Evolutionary conservation across 257 asterid species (phyloP).

Genomic region (Solanum virginianum): DNA sequence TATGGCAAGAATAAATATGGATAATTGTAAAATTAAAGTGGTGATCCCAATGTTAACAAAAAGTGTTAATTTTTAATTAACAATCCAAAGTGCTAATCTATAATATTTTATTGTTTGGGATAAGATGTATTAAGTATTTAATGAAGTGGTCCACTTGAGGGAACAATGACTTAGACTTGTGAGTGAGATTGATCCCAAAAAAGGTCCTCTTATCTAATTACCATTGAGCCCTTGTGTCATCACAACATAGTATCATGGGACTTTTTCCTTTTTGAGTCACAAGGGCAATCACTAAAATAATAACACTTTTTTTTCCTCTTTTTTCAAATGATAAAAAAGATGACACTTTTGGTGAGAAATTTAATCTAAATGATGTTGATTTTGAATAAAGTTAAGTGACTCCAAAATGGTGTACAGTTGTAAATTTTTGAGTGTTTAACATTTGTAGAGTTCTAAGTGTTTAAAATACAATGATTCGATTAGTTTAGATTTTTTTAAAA

Average conservation of each 20-base stretch:
- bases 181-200: not conserved
- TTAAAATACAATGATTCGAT: not conserved
- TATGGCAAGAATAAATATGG: not conserved
- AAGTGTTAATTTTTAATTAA: not conserved
- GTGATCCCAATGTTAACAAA: not conserved
- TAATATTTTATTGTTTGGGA: not conserved
- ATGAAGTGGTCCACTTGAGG: not conserved
- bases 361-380: not conserved
- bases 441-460: not conserved
- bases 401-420: not conserved
- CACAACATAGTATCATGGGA: not conserved
- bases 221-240: not conserved
- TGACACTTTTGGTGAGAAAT: not conserved
- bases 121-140: not conserved
- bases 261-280: not conserved
- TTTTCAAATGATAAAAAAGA: not conserved
- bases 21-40: not conserved
- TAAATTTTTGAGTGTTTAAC: not conserved
- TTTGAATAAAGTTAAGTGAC: not conserved
- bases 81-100: not conserved
- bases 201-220: not conserved
- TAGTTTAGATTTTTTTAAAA: not conserved
- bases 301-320: not conserved
- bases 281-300: not conserved
- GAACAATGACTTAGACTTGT: not conserved